Base-by-base conservation (phyloP, 495 filamentous ascomycete genomes). In the Podospora comata region DNA sequence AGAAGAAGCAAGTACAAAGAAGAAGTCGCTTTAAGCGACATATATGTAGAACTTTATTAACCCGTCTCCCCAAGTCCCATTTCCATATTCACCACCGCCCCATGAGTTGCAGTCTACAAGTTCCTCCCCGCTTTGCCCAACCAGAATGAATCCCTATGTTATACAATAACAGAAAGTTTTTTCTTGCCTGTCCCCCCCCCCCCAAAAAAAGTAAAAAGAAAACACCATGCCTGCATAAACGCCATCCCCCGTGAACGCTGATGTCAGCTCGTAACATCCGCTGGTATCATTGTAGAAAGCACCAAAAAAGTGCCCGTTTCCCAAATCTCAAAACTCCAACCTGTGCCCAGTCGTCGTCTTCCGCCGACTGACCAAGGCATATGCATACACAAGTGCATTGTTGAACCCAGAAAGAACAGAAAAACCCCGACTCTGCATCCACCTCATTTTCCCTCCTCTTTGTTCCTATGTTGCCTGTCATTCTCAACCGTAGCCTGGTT, bases 281-380 rank as follows among this genome's bases (percentile, higher is more conserved):
- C 61, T 63, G 61, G 61, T 63, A 63, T 63, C 61, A 63, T 63
- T 26, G 26, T 61, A 61, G 39, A 48, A 48, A 48, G 39, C 39
- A 48, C 39, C 39, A 13, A 11, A 48, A 48, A 48, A 48, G 39
- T 48, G 39, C 39, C 39, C 39, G 39, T 48, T 48, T 48, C 39
- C 39, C 39, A 48, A 48, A 48, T 48, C 9, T 48, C 39, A 48
- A 48, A 48, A 48, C 39, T 48, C 39, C 39, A 13, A 2, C 18
- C 39, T 13, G 7, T 2, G 9, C 39, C 39, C 13, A 11, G 39
- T 48, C 39, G 39, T 48, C 5, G 39, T 48, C 39, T 48, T 48
- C 39, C 39, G 15, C 15, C 39, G 39, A 48, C 13, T 16, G 39
- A 48, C 39, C 39, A 11, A 18, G 39, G 39, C 39, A 48, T 48